Evolutionary conservation across 1,284 basidiomycete genomes (phyloP).

Genomic region (Garcileccinum viscosum): DNA sequence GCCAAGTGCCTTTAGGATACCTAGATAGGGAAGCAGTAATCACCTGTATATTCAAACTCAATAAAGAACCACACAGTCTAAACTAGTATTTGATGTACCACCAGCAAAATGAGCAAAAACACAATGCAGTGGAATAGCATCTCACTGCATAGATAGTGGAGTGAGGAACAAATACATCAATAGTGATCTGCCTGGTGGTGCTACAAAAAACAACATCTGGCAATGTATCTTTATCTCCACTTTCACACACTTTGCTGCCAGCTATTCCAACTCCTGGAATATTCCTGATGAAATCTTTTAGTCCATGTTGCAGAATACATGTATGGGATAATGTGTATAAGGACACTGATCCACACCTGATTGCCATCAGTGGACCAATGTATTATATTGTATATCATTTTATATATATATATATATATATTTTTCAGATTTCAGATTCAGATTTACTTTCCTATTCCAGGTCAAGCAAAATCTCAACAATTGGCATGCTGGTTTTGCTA

Average conservation of each 20-base stretch:
- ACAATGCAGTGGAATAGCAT: not conserved
- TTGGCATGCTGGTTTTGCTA: not conserved
- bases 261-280: not conserved
- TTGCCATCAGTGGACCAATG: not conserved
- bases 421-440: not conserved
- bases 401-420: not conserved
- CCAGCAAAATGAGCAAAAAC: not conserved
- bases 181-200: not conserved
- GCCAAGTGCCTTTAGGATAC: not conserved
- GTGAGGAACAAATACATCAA: not conserved
- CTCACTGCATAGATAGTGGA: not conserved
- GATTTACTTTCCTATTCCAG: not conserved
- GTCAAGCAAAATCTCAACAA: not conserved
- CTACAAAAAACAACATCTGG: not conserved
- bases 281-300: not conserved
- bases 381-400: not conserved
- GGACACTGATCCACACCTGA: not conserved
- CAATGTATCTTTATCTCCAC: not conserved
- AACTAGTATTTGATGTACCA: not conserved
- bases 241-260: not conserved
- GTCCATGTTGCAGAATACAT: not conserved
- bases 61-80: not conserved
- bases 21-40: not conserved
- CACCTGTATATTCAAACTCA: not conserved
- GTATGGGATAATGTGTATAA: not conserved